A percentile compares a stretch with the other conserved stretches of the same genome.
Conservation (phyloP, 495 filamentous ascomycete species). For the Umbilicaria muhlenbergii region DNA sequence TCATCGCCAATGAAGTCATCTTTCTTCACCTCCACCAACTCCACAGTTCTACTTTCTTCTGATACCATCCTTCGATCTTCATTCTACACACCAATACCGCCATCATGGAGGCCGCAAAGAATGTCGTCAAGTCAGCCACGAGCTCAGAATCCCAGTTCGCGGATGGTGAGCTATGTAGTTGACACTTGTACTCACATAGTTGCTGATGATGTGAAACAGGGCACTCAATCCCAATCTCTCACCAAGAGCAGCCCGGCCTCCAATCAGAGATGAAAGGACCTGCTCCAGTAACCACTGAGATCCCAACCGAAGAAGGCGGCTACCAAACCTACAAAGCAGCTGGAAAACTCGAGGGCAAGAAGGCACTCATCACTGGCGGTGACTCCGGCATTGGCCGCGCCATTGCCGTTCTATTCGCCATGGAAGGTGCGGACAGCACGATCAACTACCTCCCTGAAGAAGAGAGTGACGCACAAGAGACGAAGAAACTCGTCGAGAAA, state of each 20-base stretch:
- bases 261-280: constrained; percentile 49
- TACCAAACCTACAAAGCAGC: constrained; percentile 66
- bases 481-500: constrained; percentile 49
- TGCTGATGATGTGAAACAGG: constrained; percentile 27
- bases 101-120: constrained; percentile 15
- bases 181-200: not conserved
- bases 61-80: no score
- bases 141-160: constrained; percentile 36
- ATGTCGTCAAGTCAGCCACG: constrained; percentile 12
- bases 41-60: no score
- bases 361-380: constrained; percentile 68
- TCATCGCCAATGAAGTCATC: no score
- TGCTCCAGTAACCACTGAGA: constrained; percentile 43
- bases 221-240: constrained; percentile 50
- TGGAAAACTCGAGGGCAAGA: constrained; percentile 59
- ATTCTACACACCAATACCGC: not conserved
- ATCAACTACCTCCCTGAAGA: constrained; percentile 67
- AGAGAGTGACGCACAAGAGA: constrained; percentile 61
- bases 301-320: constrained; percentile 54
- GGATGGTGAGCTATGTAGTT: constrained; percentile 20
- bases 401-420: constrained; percentile 61
- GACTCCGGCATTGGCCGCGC: constrained; percentile 74
- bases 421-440: constrained; percentile 65
- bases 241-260: constrained; percentile 51
- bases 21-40: no score